Conservation (phyloP, 768 basidiomycete genomes). For the Boletus eberwhitei region DNA sequence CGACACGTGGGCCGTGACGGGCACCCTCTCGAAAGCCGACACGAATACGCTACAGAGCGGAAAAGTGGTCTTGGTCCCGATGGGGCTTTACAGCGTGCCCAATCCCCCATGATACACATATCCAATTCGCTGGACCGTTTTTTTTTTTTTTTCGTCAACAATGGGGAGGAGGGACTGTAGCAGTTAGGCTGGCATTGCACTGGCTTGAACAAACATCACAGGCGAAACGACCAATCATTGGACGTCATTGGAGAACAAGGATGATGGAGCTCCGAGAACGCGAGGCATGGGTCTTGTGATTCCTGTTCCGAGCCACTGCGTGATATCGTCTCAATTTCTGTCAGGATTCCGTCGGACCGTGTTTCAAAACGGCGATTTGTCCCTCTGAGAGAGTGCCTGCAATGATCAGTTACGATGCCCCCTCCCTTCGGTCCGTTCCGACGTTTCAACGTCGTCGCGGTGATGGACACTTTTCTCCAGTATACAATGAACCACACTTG, state of each 20-base stretch:
- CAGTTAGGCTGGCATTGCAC: neutral
- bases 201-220: neutral
- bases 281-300: neutral
- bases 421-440: neutral
- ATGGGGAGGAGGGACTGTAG: neutral
- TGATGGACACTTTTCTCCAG: neutral
- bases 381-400: neutral
- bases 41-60: neutral
- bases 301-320: no score
- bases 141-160: no score
- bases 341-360: neutral
- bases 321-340: neutral
- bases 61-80: neutral
- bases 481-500: neutral
- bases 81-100: neutral
- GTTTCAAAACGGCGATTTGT: conserved; percentile 6
- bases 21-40: neutral
- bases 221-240: neutral
- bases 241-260: neutral
- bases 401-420: neutral
- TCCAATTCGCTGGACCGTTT: neutral
- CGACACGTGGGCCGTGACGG: neutral
- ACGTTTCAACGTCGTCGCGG: no score
- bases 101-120: neutral
- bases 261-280: neutral